These are phyloP conservation scores for Echria macrotheca DNA, from an alignment of 495 filamentous ascomycete species.

Conservation along the genomic window DNA sequence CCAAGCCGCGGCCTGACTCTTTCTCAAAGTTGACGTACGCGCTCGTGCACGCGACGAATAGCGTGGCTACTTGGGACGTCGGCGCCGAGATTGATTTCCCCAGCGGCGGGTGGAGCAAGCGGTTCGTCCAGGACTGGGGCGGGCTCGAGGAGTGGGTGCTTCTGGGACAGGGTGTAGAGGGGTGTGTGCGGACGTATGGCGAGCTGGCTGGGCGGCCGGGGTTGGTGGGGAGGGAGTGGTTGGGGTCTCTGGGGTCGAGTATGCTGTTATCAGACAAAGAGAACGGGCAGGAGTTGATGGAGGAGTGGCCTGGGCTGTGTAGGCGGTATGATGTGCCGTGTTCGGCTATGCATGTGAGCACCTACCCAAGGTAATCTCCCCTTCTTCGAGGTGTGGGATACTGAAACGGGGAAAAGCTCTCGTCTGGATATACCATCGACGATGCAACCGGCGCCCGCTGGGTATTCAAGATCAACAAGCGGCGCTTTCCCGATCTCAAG, in stretches of 20 bases:
- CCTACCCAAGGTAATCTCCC: background rate
- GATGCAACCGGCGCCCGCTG: conserved; percentile 5
- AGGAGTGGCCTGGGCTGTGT: conserved; percentile 4
- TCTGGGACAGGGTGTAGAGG: conserved; percentile 57
- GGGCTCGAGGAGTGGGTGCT: conserved; percentile 66
- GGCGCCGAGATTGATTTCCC: conserved; percentile 59
- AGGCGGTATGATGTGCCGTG: background rate
- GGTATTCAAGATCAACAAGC: conserved; percentile 10
- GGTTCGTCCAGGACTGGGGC: conserved; percentile 63
- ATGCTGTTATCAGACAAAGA: conserved; percentile 1
- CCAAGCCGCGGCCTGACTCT: conserved; percentile 51
- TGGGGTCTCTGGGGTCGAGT: conserved; percentile 6
- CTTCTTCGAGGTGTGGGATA: background rate
- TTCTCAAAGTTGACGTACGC: conserved; percentile 40
- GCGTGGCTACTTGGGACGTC: conserved; percentile 56
- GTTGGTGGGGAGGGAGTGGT: conserved; percentile 43
- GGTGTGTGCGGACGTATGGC: conserved; percentile 58
- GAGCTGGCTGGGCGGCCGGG: conserved; percentile 60
- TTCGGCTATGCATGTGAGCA: conserved; percentile 7
- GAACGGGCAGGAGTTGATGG: conserved; percentile 1
- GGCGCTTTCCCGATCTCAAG: conserved; percentile 10
- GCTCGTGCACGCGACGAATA: conserved; percentile 61
- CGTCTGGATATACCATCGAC: conserved; percentile 6
- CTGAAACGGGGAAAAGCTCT: background rate
- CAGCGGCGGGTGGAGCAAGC: conserved; percentile 57